Conservation (phyloP, 192 early-diverging fungal species). For the Umbelopsis vinacea region DNA sequence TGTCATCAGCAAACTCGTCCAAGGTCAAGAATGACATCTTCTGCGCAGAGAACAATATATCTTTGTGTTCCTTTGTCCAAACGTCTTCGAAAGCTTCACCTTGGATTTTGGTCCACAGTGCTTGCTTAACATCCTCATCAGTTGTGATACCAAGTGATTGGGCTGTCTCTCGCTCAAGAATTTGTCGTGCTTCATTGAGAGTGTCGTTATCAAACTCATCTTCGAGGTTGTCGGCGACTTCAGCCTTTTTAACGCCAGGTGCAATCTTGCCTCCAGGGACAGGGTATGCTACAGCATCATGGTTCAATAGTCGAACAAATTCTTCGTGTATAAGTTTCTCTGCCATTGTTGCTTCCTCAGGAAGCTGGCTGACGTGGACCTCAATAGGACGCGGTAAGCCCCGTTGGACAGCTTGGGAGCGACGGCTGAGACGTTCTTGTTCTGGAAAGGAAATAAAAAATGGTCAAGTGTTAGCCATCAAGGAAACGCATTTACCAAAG, state of each 20-base stretch:
- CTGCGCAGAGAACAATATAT: conserved; percentile 37
- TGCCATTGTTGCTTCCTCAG: conserved; percentile 42
- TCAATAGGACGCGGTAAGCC: conserved; percentile 74
- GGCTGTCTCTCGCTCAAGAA: conserved; percentile 55
- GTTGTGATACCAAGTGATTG: conserved; percentile 26
- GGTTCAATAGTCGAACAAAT: conserved; percentile 66
- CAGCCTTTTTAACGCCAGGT: conserved; percentile 39
- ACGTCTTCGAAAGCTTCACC: conserved; percentile 39
- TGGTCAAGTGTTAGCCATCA: too few species aligned
- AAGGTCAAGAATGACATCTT: conserved; percentile 40
- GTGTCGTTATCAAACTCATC: conserved; percentile 65
- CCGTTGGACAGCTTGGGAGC: conserved; percentile 77
- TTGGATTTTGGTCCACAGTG: conserved; percentile 36
- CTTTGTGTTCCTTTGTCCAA: conserved; percentile 38
- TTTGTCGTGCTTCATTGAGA: conserved; percentile 56
- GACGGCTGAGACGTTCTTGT: conserved; percentile 56
- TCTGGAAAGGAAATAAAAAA: conserved; percentile 22
- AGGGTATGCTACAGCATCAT: conserved; percentile 78
- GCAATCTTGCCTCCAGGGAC: conserved; percentile 62
- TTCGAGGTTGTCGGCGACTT: conserved; percentile 47
- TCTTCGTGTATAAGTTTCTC: conserved; percentile 72
- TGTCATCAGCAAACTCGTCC: conserved; percentile 33
- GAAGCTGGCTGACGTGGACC: conserved; percentile 29
- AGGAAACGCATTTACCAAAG: too few species aligned
- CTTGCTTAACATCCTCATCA: conserved; percentile 41